Conservation (phyloP, 2,329 filamentous ascomycete species). For the Xylariaceae sp. region DNA sequence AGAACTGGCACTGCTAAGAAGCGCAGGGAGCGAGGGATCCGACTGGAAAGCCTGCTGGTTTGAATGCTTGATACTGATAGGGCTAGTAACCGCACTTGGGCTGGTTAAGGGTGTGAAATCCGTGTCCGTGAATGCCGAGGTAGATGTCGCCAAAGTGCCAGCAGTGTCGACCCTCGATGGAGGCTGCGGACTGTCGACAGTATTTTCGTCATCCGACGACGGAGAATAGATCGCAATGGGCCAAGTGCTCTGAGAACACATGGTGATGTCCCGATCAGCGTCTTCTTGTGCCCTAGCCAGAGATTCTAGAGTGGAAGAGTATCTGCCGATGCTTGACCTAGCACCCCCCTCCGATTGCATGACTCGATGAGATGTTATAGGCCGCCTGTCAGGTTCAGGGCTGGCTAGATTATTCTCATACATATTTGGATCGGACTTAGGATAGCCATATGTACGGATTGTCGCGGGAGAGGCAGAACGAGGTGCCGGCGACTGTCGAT, state of each 20-base stretch:
- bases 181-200: conserved; percentile 28
- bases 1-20: conserved; percentile 60
- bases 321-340: conserved; percentile 34
- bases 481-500: conserved; percentile 31
- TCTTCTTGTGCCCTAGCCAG: conserved; percentile 36
- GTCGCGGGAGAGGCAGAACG: conserved; percentile 39
- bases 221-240: conserved; percentile 26
- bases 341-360: conserved; percentile 36
- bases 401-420: conserved; percentile 34
- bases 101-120: conserved; percentile 50
- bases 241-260: conserved; percentile 14
- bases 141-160: conserved; percentile 45
- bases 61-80: conserved; percentile 38
- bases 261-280: conserved; percentile 26
- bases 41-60: conserved; percentile 50
- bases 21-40: conserved; percentile 58
- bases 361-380: conserved; percentile 44
- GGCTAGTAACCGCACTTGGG: conserved; percentile 49
- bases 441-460: conserved; percentile 37
- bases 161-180: conserved; percentile 39
- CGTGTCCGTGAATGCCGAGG: conserved; percentile 46
- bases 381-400: conserved; percentile 40
- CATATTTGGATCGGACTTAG: conserved; percentile 43
- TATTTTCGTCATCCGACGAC: conserved; percentile 42
- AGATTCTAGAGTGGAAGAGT: conserved; percentile 38